Evolutionary conservation across 208 protist species (phyloP), one percentile per base, ranked within the genome.

Genomic region (Trypanosoma theileri): DNA sequence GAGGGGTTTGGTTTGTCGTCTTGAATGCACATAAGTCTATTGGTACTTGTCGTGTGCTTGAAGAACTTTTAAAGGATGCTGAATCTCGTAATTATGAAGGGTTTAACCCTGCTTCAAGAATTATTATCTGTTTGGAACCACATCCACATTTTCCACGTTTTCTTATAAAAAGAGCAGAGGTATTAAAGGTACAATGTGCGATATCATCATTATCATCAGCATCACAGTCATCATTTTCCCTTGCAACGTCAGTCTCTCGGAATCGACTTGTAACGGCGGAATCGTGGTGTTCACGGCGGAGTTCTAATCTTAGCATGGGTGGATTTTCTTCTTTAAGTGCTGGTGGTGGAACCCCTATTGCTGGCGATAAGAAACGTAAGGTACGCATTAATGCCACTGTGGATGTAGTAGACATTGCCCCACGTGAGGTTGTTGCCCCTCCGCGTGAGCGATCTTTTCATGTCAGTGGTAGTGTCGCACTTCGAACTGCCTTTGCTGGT

Each of bases 11-110:
- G 86, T 91, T 94, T 65, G 76, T 88, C 13, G 59, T 94, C 50
- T 64, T 87, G 17, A 88, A 91, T 71, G 88, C 88, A 14, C 88
- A 94, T 73, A 94, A 94, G 53, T 94, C 88, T 2, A 94, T 94
- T 73, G 87, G 75, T 52, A 80, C 84, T 26, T 88, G 80, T 58
- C 62, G 75, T 40, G 40, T 89, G 31, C 75, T 94, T 52, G 79
- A 89, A 46, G 81, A 88, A 41, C 71, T 94, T 19, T 41, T 94
- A 12, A 69, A 69, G 59, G 88, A 94, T 19, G 81, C 82, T 22
- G 74, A 79, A 40, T 48, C 28, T 45, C 81, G 80, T 64, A 83
- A 83, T 26, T 79, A 85, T 48, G 77, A 88, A 46, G 84, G 82
- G 40, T 82, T 94, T 61, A 69, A 87, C 71, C 77, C 73, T 0